Conservation (phyloP, 345 rosid genomes). For the Euphorbia lathyris region DNA sequence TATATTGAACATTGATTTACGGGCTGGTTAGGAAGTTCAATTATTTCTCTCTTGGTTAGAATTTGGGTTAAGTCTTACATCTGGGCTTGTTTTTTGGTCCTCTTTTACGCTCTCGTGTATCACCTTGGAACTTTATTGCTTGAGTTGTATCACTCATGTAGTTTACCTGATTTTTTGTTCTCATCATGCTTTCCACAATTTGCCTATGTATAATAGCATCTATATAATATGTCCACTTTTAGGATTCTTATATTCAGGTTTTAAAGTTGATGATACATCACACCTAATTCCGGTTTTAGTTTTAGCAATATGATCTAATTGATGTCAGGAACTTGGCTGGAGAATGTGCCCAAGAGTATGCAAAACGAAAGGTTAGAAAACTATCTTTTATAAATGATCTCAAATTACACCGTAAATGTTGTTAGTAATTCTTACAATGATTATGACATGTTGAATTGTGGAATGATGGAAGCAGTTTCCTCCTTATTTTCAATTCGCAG, state of each 20-base stretch:
- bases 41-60: neutral
- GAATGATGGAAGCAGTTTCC: neutral
- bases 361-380: slow-evolving; percentile 63
- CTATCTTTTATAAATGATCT: neutral
- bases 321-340: slow-evolving; percentile 75
- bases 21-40: neutral
- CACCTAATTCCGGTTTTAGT: neutral
- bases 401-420: neutral
- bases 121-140: neutral
- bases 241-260: neutral
- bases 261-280: neutral
- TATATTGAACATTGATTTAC: no score
- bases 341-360: slow-evolving; percentile 77
- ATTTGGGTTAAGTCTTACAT: neutral
- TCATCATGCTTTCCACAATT: neutral
- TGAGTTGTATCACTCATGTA: neutral
- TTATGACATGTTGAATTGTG: neutral
- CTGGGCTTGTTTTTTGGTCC: neutral
- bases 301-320: slow-evolving; percentile 5
- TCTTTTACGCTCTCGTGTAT: neutral
- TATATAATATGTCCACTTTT: neutral
- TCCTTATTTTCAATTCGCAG: neutral
- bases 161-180: neutral
- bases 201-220: neutral
- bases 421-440: neutral